Evolutionary conservation across 2,329 filamentous ascomycete genomes (phyloP).

Genomic region (Trichophyton rubrum): DNA sequence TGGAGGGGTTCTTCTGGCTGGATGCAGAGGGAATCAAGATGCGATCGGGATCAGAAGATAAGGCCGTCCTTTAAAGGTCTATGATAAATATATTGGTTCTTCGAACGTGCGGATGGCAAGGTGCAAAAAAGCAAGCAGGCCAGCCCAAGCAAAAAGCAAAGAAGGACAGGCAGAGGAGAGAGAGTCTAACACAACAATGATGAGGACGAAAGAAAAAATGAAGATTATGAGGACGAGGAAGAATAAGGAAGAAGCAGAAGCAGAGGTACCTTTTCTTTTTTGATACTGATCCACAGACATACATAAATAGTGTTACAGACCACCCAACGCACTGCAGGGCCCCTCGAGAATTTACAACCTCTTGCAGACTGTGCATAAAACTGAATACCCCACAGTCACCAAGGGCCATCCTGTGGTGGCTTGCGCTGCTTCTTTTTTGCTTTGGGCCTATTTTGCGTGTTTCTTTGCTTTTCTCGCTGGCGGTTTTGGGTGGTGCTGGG

Average conservation of each 20-base stretch:
- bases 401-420: not conserved
- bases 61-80: not conserved
- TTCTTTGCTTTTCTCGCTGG: too few relatives aligned
- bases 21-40: not conserved
- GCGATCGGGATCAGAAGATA: not conserved
- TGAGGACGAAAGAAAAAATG: not conserved
- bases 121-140: not conserved
- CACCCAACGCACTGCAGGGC: constrained; percentile 2
- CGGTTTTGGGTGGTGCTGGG: not conserved
- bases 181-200: too few relatives aligned
- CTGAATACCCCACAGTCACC: constrained; percentile 1
- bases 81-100: constrained; percentile 2
- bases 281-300: not conserved
- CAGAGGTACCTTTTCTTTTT: not conserved
- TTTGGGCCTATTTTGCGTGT: not conserved
- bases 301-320: constrained; percentile 3
- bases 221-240: not conserved
- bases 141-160: not conserved
- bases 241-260: not conserved
- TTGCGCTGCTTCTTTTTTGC: not conserved
- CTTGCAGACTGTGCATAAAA: constrained; percentile 2
- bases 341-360: not conserved
- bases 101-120: not conserved
- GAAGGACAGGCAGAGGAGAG: not conserved
- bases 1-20: not conserved